Percentiles rank a stretch among this genome's conserved stretches.
phyloP scores from a whole-genome alignment of 805 yeast species.

The Candida vartiovaarae region DNA sequence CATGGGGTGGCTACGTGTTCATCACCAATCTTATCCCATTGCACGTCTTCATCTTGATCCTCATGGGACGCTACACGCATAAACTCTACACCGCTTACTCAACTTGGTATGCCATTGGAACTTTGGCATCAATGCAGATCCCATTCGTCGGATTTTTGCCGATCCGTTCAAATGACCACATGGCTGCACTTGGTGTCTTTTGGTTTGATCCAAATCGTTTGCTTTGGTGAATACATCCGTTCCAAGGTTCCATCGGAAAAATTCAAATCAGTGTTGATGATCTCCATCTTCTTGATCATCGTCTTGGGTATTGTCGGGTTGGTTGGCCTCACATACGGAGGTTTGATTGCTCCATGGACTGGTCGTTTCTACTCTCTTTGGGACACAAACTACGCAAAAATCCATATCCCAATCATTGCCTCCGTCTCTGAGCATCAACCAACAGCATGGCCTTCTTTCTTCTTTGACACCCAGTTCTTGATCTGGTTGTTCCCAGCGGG shows the following conservation, averaged over 20 bases:
- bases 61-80: constrained; percentile 91
- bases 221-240: constrained; percentile 76
- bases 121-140: constrained; percentile 98
- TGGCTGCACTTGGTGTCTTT: constrained; percentile 98
- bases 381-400: constrained; percentile 97
- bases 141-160: constrained; percentile 98
- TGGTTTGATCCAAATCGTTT: constrained; percentile 87
- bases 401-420: constrained; percentile 97
- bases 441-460: constrained; percentile 99
- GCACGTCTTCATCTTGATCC: constrained; percentile 81
- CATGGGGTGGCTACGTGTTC: constrained; percentile 99
- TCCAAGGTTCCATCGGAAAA: constrained; percentile 63
- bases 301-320: constrained; percentile 63
- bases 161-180: constrained; percentile 93
- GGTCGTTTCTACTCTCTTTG: constrained; percentile 97
- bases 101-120: constrained; percentile 96
- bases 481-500: constrained; percentile 99
- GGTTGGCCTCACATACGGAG: constrained; percentile 76
- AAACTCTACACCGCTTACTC: constrained; percentile 84
- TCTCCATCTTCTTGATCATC: constrained; percentile 50
- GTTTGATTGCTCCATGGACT: constrained; percentile 98
- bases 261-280: constrained; percentile 61
- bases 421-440: constrained; percentile 99
- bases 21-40: constrained; percentile 95
- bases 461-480: constrained; percentile 86